Evolutionary conservation across 1,139 yeast species (phyloP).

Genomic region (Diutina scorzettiae): DNA sequence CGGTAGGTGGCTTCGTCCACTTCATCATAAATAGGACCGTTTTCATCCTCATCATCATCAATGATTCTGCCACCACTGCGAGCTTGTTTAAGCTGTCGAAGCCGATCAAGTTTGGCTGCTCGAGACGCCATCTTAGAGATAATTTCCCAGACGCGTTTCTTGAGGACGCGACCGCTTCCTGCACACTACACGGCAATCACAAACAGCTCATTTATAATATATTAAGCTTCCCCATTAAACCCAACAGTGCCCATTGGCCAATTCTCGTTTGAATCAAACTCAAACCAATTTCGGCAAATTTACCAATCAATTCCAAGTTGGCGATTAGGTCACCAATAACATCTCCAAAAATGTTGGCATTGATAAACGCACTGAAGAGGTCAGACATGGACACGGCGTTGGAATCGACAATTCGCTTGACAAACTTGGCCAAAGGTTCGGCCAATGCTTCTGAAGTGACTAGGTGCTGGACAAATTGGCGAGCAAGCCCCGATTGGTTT

Average conservation of each 20-base stretch:
- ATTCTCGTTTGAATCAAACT: not conserved
- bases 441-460: not conserved
- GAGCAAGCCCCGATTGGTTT: not conserved
- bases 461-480: not conserved
- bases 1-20: constrained; percentile 74
- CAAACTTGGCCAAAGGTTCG: not conserved
- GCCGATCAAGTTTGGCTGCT: constrained; percentile 19
- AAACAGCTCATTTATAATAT: too few species aligned
- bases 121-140: not conserved
- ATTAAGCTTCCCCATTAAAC: too few species aligned
- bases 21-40: constrained; percentile 62
- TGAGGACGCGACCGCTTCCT: not conserved
- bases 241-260: not conserved
- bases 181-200: not conserved
- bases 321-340: not conserved
- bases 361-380: not conserved
- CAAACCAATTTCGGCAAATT: not conserved
- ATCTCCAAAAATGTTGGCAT: not conserved
- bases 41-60: constrained; percentile 16
- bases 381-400: not conserved
- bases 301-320: not conserved
- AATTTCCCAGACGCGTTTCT: not conserved
- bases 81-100: constrained; percentile 20
- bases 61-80: constrained; percentile 24
- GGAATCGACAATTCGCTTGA: not conserved